Base-by-base conservation (phyloP, 768 basidiomycete genomes). In the Boletus vinaceobasis region DNA sequence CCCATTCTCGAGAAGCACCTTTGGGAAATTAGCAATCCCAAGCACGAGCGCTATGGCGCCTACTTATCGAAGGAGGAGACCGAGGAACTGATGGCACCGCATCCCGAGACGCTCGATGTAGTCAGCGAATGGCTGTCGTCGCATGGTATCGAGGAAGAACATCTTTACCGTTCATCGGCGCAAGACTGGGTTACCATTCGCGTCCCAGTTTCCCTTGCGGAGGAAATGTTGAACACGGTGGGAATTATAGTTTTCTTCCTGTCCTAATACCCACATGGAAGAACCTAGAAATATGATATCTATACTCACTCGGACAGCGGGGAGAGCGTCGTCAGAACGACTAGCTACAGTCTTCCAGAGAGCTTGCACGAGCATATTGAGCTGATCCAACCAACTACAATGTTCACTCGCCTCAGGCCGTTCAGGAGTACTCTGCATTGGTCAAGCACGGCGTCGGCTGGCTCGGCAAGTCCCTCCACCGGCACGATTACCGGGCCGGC, bases 211-310 rank as follows among this genome's bases (percentile, higher is more conserved):
- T 60, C 71, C 33, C 57, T 83, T 26, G 87, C 83, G 0, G 88
- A 90, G 67, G 71, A 80, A 59, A 84, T 90, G 81, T 76, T 90
- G n/a, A 73, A 82, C 62, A 85, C 88, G 43, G 86, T 87, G 60
- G 62, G 79, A 39, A 32, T 23, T 0, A 4, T 31, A 2, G 1
- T 23, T 15, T n/a, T 40, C 2, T 38, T 10, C 48, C 14, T 11
- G 3, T 48, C 17, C 17, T 17, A 36, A 40, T 52, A 40, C 26
- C 29, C 1, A 45, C 29, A 32, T 1, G 7, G 55, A 6, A 17
- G 27, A 40, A 48, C 45, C 17, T 57, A 88, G 85, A 81, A 78
- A 60, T 90, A 87, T 61, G 72, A 82, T 53, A 65, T 85, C 37
- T 90, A 82, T 78, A 73, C 77, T 50, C 81, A 88, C 64, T 64